Conservation (phyloP, 2,329 filamentous ascomycete genomes). For the Massarina eburnea region DNA sequence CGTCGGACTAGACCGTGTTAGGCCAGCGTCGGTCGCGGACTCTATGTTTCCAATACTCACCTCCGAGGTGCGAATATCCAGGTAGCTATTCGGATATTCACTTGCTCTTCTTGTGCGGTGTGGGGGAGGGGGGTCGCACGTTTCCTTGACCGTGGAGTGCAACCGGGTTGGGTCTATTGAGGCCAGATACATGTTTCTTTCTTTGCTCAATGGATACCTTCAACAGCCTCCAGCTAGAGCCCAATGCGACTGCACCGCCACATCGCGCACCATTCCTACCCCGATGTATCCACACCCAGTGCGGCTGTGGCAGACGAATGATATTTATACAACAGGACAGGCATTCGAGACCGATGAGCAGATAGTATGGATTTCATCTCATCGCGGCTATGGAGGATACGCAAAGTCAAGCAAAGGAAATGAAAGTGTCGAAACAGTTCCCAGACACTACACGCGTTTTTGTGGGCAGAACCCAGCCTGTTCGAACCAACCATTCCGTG, state of each 20-base stretch:
- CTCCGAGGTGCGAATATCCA: too few species aligned
- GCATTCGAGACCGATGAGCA: too few species aligned
- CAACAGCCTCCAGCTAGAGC: too few species aligned
- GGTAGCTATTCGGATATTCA: too few species aligned
- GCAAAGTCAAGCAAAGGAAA: conserved; percentile 1
- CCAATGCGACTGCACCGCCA: too few species aligned
- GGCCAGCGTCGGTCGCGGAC: background rate
- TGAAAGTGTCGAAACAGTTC: conserved; percentile 1
- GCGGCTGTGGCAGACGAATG: too few species aligned
- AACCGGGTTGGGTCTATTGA: background rate
- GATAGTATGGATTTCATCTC: background rate
- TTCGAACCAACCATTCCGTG: conserved; percentile 12
- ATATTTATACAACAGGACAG: too few species aligned
- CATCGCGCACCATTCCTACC: too few species aligned
- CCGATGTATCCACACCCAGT: too few species aligned
- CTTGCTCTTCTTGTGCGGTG: background rate
- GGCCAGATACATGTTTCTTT: conserved; percentile 5
- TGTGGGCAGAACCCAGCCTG: conserved; percentile 6
- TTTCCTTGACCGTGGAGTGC: too few species aligned
- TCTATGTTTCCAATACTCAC: background rate
- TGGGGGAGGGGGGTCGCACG: too few species aligned
- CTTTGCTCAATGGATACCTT: conserved; percentile 1
- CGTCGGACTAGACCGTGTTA: background rate
- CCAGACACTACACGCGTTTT: conserved; percentile 7
- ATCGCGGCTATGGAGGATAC: conserved; percentile 6